Conservation (phyloP, 805 yeast genomes). For the Cyberlindnera japonica region DNA sequence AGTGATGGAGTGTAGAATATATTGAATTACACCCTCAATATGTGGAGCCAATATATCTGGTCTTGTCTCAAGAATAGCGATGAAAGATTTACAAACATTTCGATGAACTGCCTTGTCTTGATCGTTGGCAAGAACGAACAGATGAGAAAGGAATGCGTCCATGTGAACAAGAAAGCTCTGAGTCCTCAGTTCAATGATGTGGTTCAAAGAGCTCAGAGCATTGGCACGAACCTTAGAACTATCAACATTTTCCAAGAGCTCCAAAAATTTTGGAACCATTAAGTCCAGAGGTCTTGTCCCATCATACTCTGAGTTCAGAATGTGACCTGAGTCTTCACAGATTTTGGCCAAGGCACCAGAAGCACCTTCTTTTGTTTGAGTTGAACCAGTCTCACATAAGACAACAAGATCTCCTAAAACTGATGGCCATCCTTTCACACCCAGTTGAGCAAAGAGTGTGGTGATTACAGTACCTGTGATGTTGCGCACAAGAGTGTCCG, state of each 20-base stretch:
- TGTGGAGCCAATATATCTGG: slow-evolving; percentile 82
- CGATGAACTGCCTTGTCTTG: slow-evolving; percentile 56
- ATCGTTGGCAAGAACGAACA: slow-evolving; percentile 70
- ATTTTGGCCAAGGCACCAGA: slow-evolving; percentile 79
- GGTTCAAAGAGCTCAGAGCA: slow-evolving; percentile 70
- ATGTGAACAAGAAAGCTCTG: slow-evolving; percentile 60
- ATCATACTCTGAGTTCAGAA: slow-evolving; percentile 60
- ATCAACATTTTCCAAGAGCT: slow-evolving; percentile 39
- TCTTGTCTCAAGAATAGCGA: slow-evolving; percentile 63
- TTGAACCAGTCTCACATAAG: slow-evolving; percentile 48
- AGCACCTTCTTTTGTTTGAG: slow-evolving; percentile 57
- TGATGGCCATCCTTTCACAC: slow-evolving; percentile 71
- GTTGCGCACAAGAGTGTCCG: slow-evolving; percentile 64
- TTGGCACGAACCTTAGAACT: slow-evolving; percentile 53
- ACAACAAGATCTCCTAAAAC: slow-evolving; percentile 65
- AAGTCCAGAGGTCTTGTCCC: slow-evolving; percentile 65
- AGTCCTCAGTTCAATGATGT: slow-evolving; percentile 65
- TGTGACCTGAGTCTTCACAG: slow-evolving; percentile 78
- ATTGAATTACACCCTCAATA: slow-evolving; percentile 79
- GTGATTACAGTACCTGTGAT: slow-evolving; percentile 91
- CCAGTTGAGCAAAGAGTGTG: slow-evolving; percentile 65
- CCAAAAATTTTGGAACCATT: slow-evolving; percentile 63
- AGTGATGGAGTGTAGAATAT: slow-evolving; percentile 71
- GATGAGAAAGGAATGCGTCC: slow-evolving; percentile 59
- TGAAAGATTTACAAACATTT: slow-evolving; percentile 75